A percentile compares a stretch with the other conserved stretches of the same genome.
Conservation (phyloP, 2,329 filamentous ascomycete species). For the Aureobasidium sp. region DNA sequence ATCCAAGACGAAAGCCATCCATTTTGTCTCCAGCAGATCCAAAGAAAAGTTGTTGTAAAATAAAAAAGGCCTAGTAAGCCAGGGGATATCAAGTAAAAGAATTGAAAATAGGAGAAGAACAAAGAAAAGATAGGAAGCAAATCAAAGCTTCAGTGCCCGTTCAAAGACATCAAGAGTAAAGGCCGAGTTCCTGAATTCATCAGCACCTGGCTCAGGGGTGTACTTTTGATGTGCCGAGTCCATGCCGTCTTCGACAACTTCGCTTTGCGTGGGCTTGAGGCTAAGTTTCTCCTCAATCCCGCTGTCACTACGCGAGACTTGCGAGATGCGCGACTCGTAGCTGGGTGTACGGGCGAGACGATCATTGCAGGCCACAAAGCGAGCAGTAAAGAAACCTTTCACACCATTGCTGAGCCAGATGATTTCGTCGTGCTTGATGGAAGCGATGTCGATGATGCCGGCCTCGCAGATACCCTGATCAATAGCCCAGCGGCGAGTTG, state of each 20-base stretch:
- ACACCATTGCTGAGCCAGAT: slow-evolving; percentile 89
- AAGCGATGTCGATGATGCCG: slow-evolving; percentile 51
- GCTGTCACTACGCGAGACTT: slow-evolving; percentile 4
- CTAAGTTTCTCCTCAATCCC: background rate
- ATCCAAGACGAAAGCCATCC: background rate
- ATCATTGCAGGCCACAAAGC: slow-evolving; percentile 19
- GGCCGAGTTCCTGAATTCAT: slow-evolving; percentile 12
- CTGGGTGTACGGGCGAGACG: slow-evolving; percentile 16
- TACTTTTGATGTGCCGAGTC: slow-evolving; percentile 7
- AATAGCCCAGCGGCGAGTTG: slow-evolving; percentile 76
- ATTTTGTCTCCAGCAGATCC: background rate
- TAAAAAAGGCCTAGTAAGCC: background rate
- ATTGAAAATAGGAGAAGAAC: background rate
- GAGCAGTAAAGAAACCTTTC: slow-evolving; percentile 56
- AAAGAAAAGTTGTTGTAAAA: background rate
- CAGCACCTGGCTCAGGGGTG: slow-evolving; percentile 1
- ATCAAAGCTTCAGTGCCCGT: slow-evolving; percentile 12
- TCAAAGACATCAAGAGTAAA: slow-evolving; percentile 15
- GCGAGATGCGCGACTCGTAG: slow-evolving; percentile 10
- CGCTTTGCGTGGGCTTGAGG: background rate
- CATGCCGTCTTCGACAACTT: slow-evolving; percentile 8
- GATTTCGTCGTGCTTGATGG: slow-evolving; percentile 63
- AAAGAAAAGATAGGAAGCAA: background rate
- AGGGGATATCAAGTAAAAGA: slow-evolving; percentile 15
- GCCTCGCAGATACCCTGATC: slow-evolving; percentile 61